Base-by-base conservation (phyloP, 202 grass and related monocot species). In the Saccharum hybrid region DNA sequence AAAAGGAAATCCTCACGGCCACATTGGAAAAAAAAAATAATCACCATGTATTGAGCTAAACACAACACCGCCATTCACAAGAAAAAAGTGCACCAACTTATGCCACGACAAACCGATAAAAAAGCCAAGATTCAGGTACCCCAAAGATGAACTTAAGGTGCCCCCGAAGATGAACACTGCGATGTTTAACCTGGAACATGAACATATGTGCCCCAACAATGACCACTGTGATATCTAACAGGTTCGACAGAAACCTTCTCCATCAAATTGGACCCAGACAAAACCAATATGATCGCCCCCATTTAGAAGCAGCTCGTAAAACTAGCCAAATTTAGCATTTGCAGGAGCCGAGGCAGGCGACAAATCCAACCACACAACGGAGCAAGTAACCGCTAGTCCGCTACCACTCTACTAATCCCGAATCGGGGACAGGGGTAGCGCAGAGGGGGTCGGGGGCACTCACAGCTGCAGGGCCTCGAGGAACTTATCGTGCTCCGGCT, bases 401-500 rank as follows among this genome's bases (percentile, higher is more conserved):
- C 9, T 10, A 62, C n/a, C 59, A 66, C 37, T 36, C 7, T 26
- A 73, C 45, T 28, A 4, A 2, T 11, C 22, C 4, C 1, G 6
- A 19, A 41, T 2, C 30, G 26, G 6, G 12, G n/a, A 31, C 0
- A 12, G 19, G 52, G 37, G 49, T 3, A 19, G 33, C 19, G 52
- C 10, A 52, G 38, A 1, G 66, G 14, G 67, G 31, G 39, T 39
- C 2, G 36, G 39, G 39, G 18, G 2, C 34, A 76, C 92, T 89
- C 80, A 94, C 92, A 94, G 92, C 81, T 94, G 89, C 70, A 94
- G 87, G 0, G 92, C 92, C 82, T 94, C 92, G 81, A 94, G 89
- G 79, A 94, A 94, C 81, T 91, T 94, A 82, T 91, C 92, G 87
- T 91, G 92, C 92, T 94, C 92, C 28, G 87, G 87, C 74, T 94